A percentile compares a stretch with the other conserved stretches of the same genome.
phyloP scores from a whole-genome alignment of 768 basidiomycete genomes.

The Jaapia argillacea region DNA sequence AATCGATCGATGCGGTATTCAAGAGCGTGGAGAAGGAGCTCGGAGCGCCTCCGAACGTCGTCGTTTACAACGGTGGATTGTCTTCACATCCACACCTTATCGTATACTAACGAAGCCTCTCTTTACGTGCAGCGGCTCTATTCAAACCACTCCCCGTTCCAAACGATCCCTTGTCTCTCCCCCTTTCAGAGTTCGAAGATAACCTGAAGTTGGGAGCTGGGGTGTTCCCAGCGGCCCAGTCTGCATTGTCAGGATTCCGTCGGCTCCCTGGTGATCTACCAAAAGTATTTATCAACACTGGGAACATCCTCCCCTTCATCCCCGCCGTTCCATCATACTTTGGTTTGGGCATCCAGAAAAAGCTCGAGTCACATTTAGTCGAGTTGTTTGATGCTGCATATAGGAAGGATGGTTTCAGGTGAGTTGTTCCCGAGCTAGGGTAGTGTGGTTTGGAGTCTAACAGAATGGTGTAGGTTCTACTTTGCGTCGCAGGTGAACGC shows the following conservation, averaged over 20 bases:
- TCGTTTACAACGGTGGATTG: not conserved
- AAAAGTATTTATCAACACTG: not conserved
- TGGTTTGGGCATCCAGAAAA: not conserved
- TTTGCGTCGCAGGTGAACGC: not conserved
- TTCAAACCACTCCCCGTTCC: too few species aligned
- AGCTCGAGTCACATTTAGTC: not conserved
- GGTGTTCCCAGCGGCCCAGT: not conserved
- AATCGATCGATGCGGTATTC: not conserved
- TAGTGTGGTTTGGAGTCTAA: too few species aligned
- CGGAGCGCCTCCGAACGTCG: not conserved
- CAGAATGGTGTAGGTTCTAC: not conserved
- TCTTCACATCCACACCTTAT: too few species aligned
- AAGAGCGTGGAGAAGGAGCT: not conserved
- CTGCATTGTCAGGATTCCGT: not conserved
- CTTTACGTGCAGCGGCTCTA: too few species aligned
- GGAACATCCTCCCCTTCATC: not conserved
- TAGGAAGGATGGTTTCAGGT: not conserved
- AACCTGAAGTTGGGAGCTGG: not conserved
- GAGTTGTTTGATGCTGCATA: not conserved
- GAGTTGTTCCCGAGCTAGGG: too few species aligned
- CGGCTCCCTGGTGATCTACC: too few species aligned
- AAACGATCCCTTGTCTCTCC: not conserved
- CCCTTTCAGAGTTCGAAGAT: not conserved
- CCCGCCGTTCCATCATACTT: not conserved
- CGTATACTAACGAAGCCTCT: too few species aligned